Percentiles rank a stretch among this genome's conserved stretches.
Conservation (phyloP, 2,329 filamentous ascomycete genomes). For the Ophiostoma montium region DNA sequence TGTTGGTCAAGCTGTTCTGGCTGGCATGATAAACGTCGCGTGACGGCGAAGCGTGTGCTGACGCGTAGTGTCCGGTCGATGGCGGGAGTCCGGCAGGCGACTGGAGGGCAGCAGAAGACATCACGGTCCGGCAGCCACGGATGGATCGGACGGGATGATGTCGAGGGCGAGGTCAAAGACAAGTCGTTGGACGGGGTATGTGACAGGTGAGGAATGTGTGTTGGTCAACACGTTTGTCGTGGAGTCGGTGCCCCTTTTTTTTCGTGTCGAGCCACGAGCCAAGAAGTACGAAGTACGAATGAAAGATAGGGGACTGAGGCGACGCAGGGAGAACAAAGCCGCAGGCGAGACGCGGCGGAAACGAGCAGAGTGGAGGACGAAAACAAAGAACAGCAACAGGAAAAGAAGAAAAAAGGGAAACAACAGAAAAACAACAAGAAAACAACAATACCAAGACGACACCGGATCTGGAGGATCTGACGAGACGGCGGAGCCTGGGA, state of each 20-base stretch:
- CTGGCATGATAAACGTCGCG: slow-evolving; percentile 43
- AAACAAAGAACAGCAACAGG: background rate
- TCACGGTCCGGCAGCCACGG: slow-evolving; percentile 15
- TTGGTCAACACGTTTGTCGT: background rate
- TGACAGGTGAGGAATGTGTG: background rate
- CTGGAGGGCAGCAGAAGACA: slow-evolving; percentile 52
- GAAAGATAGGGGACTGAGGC: background rate
- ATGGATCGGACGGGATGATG: background rate
- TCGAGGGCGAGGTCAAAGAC: background rate
- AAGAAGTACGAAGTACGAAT: background rate
- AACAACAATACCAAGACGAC: background rate
- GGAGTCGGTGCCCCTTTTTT: too few species aligned
- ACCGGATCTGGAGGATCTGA: background rate
- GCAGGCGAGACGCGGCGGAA: background rate
- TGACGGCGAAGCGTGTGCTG: slow-evolving; percentile 34
- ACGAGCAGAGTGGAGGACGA: background rate
- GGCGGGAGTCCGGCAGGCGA: slow-evolving; percentile 33
- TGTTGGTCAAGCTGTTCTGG: slow-evolving; percentile 28
- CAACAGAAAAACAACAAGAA: background rate
- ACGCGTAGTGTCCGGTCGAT: slow-evolving; percentile 36
- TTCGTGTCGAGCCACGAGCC: too few species aligned
- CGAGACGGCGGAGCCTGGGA: slow-evolving; percentile 3
- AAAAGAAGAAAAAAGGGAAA: background rate
- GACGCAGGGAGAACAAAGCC: background rate
- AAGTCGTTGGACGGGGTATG: too few species aligned